These are phyloP conservation scores for Leucaena leucocephala DNA, from an alignment of 306 rosid genomes.

Conservation along the genomic window DNA sequence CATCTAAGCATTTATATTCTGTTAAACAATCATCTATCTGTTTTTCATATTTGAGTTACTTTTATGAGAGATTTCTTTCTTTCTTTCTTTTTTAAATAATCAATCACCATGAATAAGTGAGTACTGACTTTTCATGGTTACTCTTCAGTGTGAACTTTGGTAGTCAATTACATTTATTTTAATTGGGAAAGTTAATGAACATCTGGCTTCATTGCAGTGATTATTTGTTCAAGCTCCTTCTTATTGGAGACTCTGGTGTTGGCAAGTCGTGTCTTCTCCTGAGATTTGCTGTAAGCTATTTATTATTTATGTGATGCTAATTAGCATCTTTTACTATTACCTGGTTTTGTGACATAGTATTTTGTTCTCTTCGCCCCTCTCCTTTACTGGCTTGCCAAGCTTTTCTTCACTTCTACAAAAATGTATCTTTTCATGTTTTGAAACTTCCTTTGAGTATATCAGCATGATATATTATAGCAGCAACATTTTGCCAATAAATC, in stretches of 20 bases:
- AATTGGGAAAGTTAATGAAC: constrained; percentile 29
- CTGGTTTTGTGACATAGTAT: neutral
- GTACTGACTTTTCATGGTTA: constrained; percentile 20
- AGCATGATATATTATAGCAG: neutral
- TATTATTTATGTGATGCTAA: neutral
- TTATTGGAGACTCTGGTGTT: constrained; percentile 98
- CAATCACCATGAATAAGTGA: neutral
- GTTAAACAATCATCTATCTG: neutral
- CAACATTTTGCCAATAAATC: neutral
- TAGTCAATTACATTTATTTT: constrained; percentile 6
- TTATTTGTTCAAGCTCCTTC: constrained; percentile 95
- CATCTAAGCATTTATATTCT: neutral
- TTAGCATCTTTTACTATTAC: neutral
- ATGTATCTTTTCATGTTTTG: neutral
- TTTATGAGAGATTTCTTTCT: neutral
- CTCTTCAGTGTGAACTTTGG: constrained; percentile 8
- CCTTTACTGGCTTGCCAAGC: neutral
- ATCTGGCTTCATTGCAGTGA: constrained; percentile 58
- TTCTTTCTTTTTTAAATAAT: neutral
- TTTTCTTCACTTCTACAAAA: neutral
- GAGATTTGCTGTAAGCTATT: constrained; percentile 93
- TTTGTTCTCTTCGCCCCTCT: neutral
- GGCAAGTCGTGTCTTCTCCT: constrained; percentile 98
- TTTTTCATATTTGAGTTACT: neutral
- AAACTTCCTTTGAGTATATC: neutral